Conservation (phyloP, 441 rosid species). For the Flueggea neowawraea region DNA sequence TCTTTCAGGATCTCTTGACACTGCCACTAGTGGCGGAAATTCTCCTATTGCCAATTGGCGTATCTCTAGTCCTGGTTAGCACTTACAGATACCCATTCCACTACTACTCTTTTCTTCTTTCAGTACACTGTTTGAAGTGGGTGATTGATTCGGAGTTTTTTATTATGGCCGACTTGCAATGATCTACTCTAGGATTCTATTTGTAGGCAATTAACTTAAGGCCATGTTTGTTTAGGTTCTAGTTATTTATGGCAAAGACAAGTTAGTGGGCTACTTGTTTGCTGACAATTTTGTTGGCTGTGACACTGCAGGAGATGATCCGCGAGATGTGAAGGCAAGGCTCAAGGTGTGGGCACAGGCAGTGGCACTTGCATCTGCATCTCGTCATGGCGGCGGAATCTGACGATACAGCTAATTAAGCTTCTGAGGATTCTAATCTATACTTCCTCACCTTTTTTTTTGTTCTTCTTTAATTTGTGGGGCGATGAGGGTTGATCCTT, state of each 20-base stretch:
- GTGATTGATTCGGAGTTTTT: too few relatives aligned
- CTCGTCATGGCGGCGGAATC: conserved; percentile 30
- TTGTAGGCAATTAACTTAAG: too few relatives aligned
- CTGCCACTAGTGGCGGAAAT: conserved; percentile 74
- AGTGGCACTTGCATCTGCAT: conserved; percentile 80
- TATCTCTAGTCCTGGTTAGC: conserved; percentile 88
- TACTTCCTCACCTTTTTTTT: neutral
- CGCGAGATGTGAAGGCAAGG: conserved; percentile 94
- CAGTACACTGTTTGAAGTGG: too few relatives aligned
- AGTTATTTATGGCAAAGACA: too few relatives aligned
- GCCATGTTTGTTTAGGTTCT: neutral
- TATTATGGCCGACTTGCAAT: too few relatives aligned
- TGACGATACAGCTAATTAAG: conserved; percentile 6
- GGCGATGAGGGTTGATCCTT: too few relatives aligned
- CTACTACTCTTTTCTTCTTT: neutral
- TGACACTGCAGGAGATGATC: conserved; percentile 73
- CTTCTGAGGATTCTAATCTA: neutral
- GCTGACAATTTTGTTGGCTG: conserved; percentile 4
- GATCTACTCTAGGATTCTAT: too few relatives aligned
- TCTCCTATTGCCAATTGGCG: conserved; percentile 90
- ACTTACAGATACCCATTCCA: neutral
- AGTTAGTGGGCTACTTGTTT: too few relatives aligned
- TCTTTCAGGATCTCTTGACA: conserved; percentile 51
- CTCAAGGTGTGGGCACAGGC: conserved; percentile 98
- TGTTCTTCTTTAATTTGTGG: too few relatives aligned